These are phyloP conservation scores for Pseudocercospora cruenta DNA, from an alignment of 2,329 filamentous ascomycete genomes.

Conservation along the genomic window DNA sequence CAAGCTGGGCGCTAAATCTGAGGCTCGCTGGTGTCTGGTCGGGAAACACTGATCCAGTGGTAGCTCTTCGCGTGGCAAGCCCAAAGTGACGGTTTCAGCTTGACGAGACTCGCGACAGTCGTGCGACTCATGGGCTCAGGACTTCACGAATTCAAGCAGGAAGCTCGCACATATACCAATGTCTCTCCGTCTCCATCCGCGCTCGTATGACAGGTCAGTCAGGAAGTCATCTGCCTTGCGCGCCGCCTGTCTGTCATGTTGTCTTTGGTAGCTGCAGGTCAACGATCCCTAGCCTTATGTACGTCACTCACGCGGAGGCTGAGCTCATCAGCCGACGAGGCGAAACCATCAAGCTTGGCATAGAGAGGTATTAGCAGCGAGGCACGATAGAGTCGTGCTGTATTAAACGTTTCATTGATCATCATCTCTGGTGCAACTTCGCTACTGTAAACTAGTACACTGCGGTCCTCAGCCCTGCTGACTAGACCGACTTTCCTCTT, in stretches of 20 bases:
- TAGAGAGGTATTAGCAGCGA: background rate
- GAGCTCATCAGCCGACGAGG: background rate
- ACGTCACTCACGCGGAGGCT: conserved; percentile 1
- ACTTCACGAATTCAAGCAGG: background rate
- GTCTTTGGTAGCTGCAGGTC: background rate
- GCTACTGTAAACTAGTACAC: conserved; percentile 11
- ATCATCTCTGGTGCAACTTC: conserved; percentile 12
- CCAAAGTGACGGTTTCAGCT: background rate
- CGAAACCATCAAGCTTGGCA: background rate
- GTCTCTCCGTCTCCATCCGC: conserved; percentile 2
- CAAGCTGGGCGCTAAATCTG: background rate
- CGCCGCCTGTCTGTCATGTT: background rate
- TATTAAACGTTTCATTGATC: conserved; percentile 5
- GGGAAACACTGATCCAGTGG: background rate
- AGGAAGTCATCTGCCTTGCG: conserved; percentile 2
- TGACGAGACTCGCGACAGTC: background rate
- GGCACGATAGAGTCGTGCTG: background rate
- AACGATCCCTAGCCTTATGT: conserved; percentile 3
- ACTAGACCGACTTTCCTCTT: conserved; percentile 13
- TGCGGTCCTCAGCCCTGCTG: conserved; percentile 18
- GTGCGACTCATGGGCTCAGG: background rate
- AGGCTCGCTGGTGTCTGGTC: background rate
- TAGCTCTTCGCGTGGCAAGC: background rate
- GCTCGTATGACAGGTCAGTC: conserved; percentile 6
- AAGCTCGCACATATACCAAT: background rate